Conservation (phyloP, 306 rosid species). For the Delonix regia region DNA sequence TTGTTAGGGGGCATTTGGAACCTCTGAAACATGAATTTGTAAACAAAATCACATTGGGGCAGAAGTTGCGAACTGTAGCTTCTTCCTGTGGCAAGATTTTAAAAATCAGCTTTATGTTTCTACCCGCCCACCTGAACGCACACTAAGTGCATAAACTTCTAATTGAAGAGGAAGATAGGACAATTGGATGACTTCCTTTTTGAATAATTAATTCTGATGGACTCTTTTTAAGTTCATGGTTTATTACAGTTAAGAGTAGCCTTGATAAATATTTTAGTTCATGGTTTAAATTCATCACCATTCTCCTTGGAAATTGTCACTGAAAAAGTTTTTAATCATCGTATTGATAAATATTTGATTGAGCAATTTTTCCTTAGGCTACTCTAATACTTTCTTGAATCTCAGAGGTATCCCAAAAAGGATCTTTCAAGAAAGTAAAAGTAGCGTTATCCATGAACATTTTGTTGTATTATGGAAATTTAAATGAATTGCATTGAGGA, state of each 20-base stretch:
- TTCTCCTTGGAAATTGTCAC: conserved; percentile 19
- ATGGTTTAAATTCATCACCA: too few relatives aligned
- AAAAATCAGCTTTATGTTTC: conserved; percentile 14
- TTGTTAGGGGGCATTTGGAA: neutral
- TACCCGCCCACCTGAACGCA: conserved; percentile 4
- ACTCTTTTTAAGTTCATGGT: neutral
- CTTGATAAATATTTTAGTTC: too few relatives aligned
- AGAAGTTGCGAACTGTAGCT: conserved; percentile 26
- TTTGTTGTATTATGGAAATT: conserved; percentile 9
- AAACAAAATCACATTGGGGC: conserved; percentile 32
- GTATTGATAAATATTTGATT: neutral
- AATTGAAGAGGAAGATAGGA: conserved; percentile 18
- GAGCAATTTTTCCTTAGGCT: conserved; percentile 15
- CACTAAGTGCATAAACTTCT: conserved; percentile 2
- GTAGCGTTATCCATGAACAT: neutral
- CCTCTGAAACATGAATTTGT: neutral
- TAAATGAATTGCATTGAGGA: conserved; percentile 27
- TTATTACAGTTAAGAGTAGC: conserved; percentile 7
- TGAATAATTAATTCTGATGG: conserved; percentile 27
- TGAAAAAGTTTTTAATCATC: conserved; percentile 23
- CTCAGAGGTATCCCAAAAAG: neutral
- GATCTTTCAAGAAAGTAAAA: neutral
- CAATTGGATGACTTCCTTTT: neutral
- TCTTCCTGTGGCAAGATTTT: conserved; percentile 29
- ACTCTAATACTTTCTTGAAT: conserved; percentile 10